These are phyloP conservation scores for Crepidotus variabilis DNA, from an alignment of 768 basidiomycete species.

Conservation along the genomic window DNA sequence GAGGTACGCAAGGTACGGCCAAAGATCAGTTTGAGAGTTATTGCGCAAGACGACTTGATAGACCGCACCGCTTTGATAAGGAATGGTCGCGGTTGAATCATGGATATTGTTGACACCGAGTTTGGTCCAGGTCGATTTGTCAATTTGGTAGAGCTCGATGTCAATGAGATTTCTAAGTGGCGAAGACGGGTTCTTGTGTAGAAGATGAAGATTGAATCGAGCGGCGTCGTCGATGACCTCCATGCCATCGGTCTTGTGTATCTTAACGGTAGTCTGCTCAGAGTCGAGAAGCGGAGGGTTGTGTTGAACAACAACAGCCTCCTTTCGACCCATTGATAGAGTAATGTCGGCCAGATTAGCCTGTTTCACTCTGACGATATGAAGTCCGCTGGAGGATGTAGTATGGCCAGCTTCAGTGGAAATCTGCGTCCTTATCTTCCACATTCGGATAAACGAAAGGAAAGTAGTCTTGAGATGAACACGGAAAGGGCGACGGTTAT, in stretches of 20 bases:
- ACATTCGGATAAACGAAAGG: constrained; percentile 38
- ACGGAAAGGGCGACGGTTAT: constrained; percentile 50
- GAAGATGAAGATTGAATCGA: constrained; percentile 55
- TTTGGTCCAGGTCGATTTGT: constrained; percentile 39
- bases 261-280: constrained; percentile 31
- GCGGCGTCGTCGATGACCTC: constrained; percentile 55
- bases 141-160: constrained; percentile 50
- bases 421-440: constrained; percentile 39
- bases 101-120: constrained; percentile 43
- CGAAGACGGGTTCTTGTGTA: constrained; percentile 42
- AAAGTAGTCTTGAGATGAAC: constrained; percentile 48
- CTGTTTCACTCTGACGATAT: constrained; percentile 42
- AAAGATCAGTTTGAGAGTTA: constrained; percentile 46
- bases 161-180: constrained; percentile 45
- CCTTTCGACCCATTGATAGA: constrained; percentile 35
- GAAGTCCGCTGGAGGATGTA: constrained; percentile 35
- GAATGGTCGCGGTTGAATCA: constrained; percentile 45
- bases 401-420: constrained; percentile 28
- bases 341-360: constrained; percentile 48
- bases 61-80: constrained; percentile 35
- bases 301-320: constrained; percentile 41
- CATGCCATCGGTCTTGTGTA: constrained; percentile 26
- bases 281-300: constrained; percentile 36
- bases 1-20: constrained; percentile 64
- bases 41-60: constrained; percentile 51